Evolutionary conservation across 441 rosid genomes (phyloP).

Genomic region (Geranium incanum): DNA sequence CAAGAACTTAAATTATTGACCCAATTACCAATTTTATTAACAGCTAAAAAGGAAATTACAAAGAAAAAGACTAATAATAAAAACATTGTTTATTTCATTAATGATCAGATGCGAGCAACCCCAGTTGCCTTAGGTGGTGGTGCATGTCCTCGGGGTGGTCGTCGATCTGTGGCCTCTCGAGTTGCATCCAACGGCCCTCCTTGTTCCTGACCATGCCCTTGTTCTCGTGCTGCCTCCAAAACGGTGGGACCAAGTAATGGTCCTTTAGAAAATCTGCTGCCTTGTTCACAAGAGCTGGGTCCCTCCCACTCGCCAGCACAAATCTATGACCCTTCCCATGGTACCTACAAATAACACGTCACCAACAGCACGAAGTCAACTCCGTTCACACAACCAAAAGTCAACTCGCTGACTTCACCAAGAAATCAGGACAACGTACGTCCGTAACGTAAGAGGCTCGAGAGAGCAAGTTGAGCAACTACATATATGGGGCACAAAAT

Average conservation of each 20-base stretch:
- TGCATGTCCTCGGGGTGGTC: constrained; percentile 5
- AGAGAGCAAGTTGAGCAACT: too few species aligned
- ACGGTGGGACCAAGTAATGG: constrained; percentile 16
- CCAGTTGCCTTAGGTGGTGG: background rate
- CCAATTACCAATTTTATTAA: too few species aligned
- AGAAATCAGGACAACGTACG: too few species aligned
- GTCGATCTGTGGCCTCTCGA: background rate
- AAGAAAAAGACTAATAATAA: too few species aligned
- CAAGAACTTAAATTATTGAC: too few species aligned
- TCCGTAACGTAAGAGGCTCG: too few species aligned
- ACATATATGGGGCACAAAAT: too few species aligned
- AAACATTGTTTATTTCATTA: too few species aligned
- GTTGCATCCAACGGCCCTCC: constrained; percentile 18
- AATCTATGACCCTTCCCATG: constrained; percentile 22
- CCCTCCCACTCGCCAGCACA: constrained; percentile 19
- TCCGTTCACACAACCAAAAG: too few species aligned
- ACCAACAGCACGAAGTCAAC: too few species aligned
- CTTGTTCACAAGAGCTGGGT: constrained; percentile 22
- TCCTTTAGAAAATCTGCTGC: constrained; percentile 16
- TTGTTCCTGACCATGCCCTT: constrained; percentile 18
- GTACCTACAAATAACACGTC: background rate
- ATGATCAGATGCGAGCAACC: background rate
- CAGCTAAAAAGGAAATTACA: too few species aligned
- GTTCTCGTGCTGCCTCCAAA: constrained; percentile 20
- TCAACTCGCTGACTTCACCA: too few species aligned